Evolutionary conservation across 2,329 filamentous ascomycete genomes (phyloP).

Genomic region (Tolypocladium album): DNA sequence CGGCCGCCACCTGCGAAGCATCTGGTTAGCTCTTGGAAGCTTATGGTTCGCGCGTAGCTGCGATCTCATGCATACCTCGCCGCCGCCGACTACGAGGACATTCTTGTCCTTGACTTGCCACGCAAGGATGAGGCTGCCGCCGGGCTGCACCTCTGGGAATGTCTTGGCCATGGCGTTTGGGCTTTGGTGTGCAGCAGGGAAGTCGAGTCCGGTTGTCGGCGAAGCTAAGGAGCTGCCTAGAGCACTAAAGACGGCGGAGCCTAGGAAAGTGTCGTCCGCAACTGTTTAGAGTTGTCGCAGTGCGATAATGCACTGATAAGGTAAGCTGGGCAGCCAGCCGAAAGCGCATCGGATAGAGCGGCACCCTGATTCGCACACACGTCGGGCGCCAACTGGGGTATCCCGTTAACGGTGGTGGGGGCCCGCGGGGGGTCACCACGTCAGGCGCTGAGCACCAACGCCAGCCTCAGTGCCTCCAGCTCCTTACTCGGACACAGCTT

Average conservation of each 20-base stretch:
- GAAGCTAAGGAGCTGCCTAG: constrained; percentile 2
- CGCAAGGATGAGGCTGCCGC: constrained; percentile 85
- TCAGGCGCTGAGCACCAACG: background rate
- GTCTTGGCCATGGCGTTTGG: constrained; percentile 27
- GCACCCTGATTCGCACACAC: background rate
- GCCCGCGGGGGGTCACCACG: background rate
- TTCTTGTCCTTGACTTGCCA: constrained; percentile 90
- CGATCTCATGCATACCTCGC: constrained; percentile 58
- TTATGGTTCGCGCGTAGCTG: background rate
- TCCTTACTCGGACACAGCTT: background rate
- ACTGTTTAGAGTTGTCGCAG: background rate
- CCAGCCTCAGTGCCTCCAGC: background rate
- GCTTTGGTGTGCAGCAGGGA: constrained; percentile 2
- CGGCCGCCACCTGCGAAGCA: constrained; percentile 70
- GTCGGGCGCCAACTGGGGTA: background rate
- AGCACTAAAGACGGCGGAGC: background rate
- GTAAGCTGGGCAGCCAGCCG: background rate
- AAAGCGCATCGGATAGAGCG: background rate
- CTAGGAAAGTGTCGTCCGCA: background rate
- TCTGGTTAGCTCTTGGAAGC: constrained; percentile 5
- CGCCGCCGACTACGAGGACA: constrained; percentile 87
- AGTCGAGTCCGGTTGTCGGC: constrained; percentile 4
- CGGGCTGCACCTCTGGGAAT: constrained; percentile 76
- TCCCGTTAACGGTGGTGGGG: background rate
- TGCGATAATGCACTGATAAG: background rate